A percentile compares a stretch with the other conserved stretches of the same genome.
phyloP scores from a whole-genome alignment of 768 basidiomycete genomes.

The Termitomyces titanicus region DNA sequence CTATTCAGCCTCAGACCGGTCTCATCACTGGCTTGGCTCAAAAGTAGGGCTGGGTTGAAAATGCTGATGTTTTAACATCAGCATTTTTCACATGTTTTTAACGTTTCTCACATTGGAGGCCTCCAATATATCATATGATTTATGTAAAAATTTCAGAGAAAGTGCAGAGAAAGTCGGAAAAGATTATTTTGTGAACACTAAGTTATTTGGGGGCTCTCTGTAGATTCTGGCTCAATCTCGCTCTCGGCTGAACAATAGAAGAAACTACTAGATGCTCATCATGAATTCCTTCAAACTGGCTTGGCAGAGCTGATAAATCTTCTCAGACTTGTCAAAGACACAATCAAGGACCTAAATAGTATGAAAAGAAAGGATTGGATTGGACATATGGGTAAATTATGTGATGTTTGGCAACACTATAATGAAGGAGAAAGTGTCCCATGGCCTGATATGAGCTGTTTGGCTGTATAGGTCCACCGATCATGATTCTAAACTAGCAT shows the following conservation, averaged over 20 bases:
- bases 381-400: background rate
- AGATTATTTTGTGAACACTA: background rate
- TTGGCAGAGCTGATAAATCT: background rate
- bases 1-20: too few relatives aligned
- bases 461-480: background rate
- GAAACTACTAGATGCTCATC: background rate
- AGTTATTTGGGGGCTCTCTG: too few relatives aligned
- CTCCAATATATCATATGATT: background rate
- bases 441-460: background rate
- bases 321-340: background rate
- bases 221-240: background rate
- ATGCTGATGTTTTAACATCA: background rate
- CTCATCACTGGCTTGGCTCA: too few relatives aligned
- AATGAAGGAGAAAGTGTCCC: background rate
- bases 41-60: background rate
- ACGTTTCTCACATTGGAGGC: background rate
- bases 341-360: background rate
- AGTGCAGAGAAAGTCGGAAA: background rate
- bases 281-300: background rate
- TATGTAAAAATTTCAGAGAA: background rate
- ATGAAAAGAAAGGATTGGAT: background rate
- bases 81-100: background rate
- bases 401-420: background rate
- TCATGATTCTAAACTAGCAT: background rate
- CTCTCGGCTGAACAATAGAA: background rate